These are phyloP conservation scores for Pseudophaeomoniella oleicola DNA, from an alignment of 2,329 filamentous ascomycete species.

Conservation along the genomic window DNA sequence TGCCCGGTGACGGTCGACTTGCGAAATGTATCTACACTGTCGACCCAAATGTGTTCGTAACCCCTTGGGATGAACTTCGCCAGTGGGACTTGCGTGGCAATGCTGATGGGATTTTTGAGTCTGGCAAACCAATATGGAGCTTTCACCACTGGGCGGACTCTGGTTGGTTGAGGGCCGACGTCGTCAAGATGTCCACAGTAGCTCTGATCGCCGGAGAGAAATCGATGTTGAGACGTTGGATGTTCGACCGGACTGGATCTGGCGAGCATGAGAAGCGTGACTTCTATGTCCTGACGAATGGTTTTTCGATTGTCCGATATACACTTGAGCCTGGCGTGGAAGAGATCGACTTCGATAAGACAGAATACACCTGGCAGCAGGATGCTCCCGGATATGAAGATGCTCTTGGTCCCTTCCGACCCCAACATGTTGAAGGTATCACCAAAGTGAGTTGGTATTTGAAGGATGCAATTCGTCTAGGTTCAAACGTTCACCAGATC, in stretches of 20 bases:
- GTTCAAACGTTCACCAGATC: not conserved
- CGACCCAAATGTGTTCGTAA: constrained; percentile 15
- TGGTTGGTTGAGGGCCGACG: constrained; percentile 29
- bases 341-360: constrained; percentile 25
- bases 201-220: constrained; percentile 23
- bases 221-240: constrained; percentile 28
- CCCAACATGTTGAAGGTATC: not conserved
- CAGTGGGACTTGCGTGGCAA: constrained; percentile 29
- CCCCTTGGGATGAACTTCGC: constrained; percentile 25
- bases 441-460: not conserved
- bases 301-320: constrained; percentile 27
- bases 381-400: constrained; percentile 25
- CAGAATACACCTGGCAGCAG: constrained; percentile 29
- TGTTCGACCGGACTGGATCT: constrained; percentile 25
- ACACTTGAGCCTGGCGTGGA: constrained; percentile 20
- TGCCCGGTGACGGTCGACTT: constrained; percentile 26
- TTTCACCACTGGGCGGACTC: constrained; percentile 25
- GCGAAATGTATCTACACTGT: constrained; percentile 24
- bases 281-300: constrained; percentile 30
- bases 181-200: constrained; percentile 28
- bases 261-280: constrained; percentile 19
- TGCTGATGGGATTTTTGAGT: constrained; percentile 27
- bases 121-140: constrained; percentile 26
- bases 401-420: constrained; percentile 24
- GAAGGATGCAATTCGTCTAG: not conserved